Conservation (phyloP, 2,329 filamentous ascomycete species). For the Botrytis pseudocinerea region DNA sequence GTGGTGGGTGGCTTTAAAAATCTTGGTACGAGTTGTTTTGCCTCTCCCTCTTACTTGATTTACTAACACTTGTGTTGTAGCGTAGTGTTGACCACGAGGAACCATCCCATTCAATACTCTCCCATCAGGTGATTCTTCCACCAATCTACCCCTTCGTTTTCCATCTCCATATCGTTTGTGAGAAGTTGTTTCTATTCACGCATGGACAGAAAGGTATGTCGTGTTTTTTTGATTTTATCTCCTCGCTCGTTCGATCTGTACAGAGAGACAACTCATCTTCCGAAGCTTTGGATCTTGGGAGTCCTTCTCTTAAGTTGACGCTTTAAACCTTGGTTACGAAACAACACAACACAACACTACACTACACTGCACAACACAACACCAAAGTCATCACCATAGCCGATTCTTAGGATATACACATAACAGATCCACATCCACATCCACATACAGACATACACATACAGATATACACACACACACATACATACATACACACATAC, state of each 20-base stretch:
- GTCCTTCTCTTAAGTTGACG: background rate
- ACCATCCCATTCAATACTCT: background rate
- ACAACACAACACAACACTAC: background rate
- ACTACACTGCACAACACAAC: background rate
- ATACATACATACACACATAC: background rate
- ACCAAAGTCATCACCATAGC: background rate
- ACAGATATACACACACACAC: background rate
- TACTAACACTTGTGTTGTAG: background rate
- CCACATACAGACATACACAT: background rate
- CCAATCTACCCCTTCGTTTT: background rate
- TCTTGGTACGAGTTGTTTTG: background rate
- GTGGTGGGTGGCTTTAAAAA: background rate
- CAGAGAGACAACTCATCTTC: background rate
- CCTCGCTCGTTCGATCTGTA: background rate
- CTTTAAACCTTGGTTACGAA: background rate
- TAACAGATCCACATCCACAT: background rate
- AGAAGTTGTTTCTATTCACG: background rate
- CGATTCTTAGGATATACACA: background rate
- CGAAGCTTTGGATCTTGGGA: background rate
- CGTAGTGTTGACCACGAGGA: conserved; percentile 6
- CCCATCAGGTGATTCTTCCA: background rate
- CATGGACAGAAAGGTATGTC: background rate
- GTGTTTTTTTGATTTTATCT: background rate
- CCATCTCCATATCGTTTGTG: too few relatives aligned
- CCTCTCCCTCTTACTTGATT: background rate